phyloP scores from a whole-genome alignment of 345 rosid genomes.

The Erysimum cheiranthoides region DNA sequence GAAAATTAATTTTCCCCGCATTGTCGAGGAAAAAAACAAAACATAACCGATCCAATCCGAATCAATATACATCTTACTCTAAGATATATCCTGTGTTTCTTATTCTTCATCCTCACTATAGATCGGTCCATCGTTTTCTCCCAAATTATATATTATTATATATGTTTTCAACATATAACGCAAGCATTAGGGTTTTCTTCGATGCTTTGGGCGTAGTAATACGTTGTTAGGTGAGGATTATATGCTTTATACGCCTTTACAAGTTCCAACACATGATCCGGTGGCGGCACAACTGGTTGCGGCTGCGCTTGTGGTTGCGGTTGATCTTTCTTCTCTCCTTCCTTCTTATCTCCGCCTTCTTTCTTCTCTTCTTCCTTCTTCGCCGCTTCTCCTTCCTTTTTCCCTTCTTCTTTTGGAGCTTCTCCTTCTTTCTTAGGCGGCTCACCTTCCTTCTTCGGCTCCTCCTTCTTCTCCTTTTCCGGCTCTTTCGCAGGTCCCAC shows the following conservation, averaged over 20 bases:
- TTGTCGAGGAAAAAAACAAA: constrained; percentile 32
- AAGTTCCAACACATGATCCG: constrained; percentile 68
- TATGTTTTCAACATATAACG: constrained; percentile 49
- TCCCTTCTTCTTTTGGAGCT: constrained; percentile 58
- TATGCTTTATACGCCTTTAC: constrained; percentile 84
- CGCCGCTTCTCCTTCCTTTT: constrained; percentile 56
- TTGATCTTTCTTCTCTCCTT: constrained; percentile 51
- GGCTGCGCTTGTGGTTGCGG: constrained; percentile 42
- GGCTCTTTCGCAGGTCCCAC: constrained; percentile 93
- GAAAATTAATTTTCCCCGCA: constrained; percentile 17
- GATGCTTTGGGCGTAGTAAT: constrained; percentile 82
- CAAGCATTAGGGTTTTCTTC: constrained; percentile 98
- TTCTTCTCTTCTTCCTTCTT: constrained; percentile 51
- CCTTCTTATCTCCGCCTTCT: constrained; percentile 50
- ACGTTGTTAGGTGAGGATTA: constrained; percentile 72
- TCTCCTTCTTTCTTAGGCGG: constrained; percentile 59
- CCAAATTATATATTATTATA: background rate
- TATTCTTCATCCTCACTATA: constrained; percentile 31
- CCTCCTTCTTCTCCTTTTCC: constrained; percentile 77
- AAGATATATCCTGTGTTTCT: constrained; percentile 22
- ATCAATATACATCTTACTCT: constrained; percentile 25
- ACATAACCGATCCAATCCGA: constrained; percentile 28
- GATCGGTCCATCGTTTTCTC: constrained; percentile 21
- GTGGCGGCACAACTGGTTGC: constrained; percentile 42
- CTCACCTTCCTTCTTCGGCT: constrained; percentile 66